phyloP scores from a whole-genome alignment of 306 rosid species.

The Quercus suber region DNA sequence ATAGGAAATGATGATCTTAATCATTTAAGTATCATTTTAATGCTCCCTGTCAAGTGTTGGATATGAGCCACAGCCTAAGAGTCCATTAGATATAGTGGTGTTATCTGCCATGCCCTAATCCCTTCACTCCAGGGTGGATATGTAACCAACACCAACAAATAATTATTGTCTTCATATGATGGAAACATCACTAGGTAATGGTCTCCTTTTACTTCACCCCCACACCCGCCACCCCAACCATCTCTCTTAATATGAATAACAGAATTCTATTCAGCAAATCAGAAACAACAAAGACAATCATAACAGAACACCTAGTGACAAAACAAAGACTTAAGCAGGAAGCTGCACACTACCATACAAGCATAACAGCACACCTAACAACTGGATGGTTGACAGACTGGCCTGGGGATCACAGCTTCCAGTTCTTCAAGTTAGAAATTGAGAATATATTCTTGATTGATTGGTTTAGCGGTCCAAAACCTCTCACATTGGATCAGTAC shows the following conservation, averaged over 20 bases:
- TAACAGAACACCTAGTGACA: too few relatives aligned
- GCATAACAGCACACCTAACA: too few relatives aligned
- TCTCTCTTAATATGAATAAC: too few relatives aligned
- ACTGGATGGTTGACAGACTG: constrained; percentile 53
- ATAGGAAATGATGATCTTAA: not conserved
- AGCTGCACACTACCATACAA: too few relatives aligned
- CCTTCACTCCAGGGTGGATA: not conserved
- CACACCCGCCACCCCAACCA: too few relatives aligned
- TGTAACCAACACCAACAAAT: not conserved
- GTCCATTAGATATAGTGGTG: not conserved
- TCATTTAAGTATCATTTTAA: too few relatives aligned
- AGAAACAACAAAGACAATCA: too few relatives aligned
- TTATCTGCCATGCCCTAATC: not conserved
- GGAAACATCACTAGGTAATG: too few relatives aligned
- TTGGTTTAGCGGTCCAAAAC: constrained; percentile 92
- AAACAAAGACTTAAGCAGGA: too few relatives aligned
- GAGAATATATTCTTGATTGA: constrained; percentile 68
- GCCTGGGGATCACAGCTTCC: constrained; percentile 69
- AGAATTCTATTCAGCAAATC: too few relatives aligned
- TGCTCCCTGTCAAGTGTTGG: not conserved
- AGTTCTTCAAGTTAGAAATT: constrained; percentile 69
- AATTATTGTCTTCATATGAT: too few relatives aligned
- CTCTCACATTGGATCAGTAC: constrained; percentile 64
- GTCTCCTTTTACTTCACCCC: too few relatives aligned
- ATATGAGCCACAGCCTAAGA: not conserved